Base-by-base conservation (phyloP, 805 yeast species). In the Kodamaea lidongshanica region DNA sequence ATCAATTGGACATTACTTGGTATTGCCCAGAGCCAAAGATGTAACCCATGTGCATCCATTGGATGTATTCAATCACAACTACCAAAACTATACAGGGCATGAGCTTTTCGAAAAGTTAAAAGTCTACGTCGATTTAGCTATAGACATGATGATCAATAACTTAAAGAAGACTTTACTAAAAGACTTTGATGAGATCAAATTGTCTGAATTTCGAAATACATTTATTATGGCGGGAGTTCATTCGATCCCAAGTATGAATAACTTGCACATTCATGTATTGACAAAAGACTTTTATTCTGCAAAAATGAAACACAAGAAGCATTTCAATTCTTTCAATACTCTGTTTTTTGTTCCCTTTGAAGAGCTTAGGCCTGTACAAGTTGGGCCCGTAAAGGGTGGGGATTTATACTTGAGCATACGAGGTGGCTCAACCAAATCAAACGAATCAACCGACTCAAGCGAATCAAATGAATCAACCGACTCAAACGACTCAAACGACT, bases 241-340 rank as follows among this genome's bases (percentile, higher is more conserved):
- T 52, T 53, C 81, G 4, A 67, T 67, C 2, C 94, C 94, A 3
- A 77, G 87, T 1, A 49, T 83, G 67, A 54, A 53, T 22, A 81
- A 84, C 48, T 44, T 83, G 25, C 94, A 84, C 45, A 58, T 84
- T 12, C 94, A 84, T 56, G 73, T 84, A 14, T 63, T 84, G 27
- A 75, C 87, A 0, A 61, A 57, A 28, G 94, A 84, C 51, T 69
- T 79, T 44, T 44, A 60, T 40, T 72, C 82, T 7, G 56, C 55
- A 0, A 45, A 61, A 15, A 33, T 83, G 56, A 83, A 81, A 49
- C 61, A 74, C 41, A 72, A 67, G 36, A 67, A 63, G 33, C 94
- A 84, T 51, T 83, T 74, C 51, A 77, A 77, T 46, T 77, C 87
- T 3, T 84, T 84, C 54, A 76, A 64, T 12, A 73, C 87, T 0